Percentiles rank a stretch among this genome's conserved stretches.
Conservation (phyloP, 768 basidiomycete species). For the Lenzites betulinus region DNA sequence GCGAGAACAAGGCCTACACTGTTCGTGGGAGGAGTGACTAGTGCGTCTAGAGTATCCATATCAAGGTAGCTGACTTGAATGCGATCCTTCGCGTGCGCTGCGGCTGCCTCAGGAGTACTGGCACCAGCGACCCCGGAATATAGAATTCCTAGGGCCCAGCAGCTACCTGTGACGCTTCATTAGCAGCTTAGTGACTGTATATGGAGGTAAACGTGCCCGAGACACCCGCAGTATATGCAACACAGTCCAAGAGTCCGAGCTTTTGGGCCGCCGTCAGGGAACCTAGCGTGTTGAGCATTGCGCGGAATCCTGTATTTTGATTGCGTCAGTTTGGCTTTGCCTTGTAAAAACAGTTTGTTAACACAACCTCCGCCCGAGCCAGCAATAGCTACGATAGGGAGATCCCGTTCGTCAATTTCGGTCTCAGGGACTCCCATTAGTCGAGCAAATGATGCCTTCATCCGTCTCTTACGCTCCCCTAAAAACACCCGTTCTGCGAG, state of each 20-base stretch:
- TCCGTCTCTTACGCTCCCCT: slow-evolving; percentile 22
- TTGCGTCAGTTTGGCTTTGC: neutral
- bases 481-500: slow-evolving; percentile 28
- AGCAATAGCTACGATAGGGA: slow-evolving; percentile 30
- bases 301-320: slow-evolving; percentile 23
- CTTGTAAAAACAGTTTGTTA: neutral
- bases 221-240: slow-evolving; percentile 29
- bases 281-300: slow-evolving; percentile 31
- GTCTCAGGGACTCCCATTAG: slow-evolving; percentile 25
- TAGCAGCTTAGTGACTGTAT: neutral
- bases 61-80: slow-evolving; percentile 28
- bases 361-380: slow-evolving; percentile 31
- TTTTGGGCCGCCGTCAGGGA: slow-evolving; percentile 24
- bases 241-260: slow-evolving; percentile 25
- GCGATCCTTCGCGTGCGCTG: slow-evolving; percentile 25
- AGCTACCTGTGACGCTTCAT: slow-evolving; percentile 22
- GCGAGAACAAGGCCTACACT: slow-evolving; percentile 14
- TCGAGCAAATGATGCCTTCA: slow-evolving; percentile 23
- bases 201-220: slow-evolving; percentile 18
- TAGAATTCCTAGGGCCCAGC: slow-evolving; percentile 30
- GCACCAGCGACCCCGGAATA: slow-evolving; percentile 30
- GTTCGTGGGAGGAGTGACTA: slow-evolving; percentile 28
- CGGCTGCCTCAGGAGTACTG: slow-evolving; percentile 8
- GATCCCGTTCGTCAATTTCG: slow-evolving; percentile 29
- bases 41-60: slow-evolving; percentile 27